Evolutionary conservation across 345 rosid genomes (phyloP).

Genomic region (Isatis tinctoria): DNA sequence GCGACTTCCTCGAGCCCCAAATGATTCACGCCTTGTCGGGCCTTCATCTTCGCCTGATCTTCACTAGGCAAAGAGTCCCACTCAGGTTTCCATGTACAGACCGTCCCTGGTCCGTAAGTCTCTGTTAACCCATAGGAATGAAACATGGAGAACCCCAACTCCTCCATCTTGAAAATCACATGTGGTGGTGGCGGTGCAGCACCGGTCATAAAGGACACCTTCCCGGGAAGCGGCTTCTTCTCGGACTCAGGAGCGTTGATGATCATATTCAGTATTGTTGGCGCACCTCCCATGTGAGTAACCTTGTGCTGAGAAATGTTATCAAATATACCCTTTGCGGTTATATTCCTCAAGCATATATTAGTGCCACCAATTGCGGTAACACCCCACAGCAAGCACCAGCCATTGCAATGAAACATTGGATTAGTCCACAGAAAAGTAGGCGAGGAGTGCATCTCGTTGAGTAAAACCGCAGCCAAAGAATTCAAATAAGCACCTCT

Average conservation of each 20-base stretch:
- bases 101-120: conserved; percentile 72
- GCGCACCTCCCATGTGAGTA: conserved; percentile 87
- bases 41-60: conserved; percentile 53
- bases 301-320: conserved; percentile 47
- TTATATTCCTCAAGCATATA: conserved; percentile 61
- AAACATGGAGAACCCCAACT: conserved; percentile 52
- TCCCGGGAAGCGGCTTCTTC: conserved; percentile 42
- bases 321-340: conserved; percentile 53
- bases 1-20: conserved; percentile 58
- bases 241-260: conserved; percentile 42
- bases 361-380: conserved; percentile 81
- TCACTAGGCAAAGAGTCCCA: conserved; percentile 55
- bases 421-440: conserved; percentile 82
- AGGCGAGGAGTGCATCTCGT: conserved; percentile 51
- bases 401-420: conserved; percentile 96
- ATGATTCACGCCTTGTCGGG: conserved; percentile 66
- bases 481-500: conserved; percentile 87
- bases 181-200: conserved; percentile 73
- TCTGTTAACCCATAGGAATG: conserved; percentile 79
- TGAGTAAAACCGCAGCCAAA: conserved; percentile 49
- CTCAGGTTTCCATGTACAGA: conserved; percentile 68
- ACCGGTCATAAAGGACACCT: conserved; percentile 53
- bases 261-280: conserved; percentile 67
- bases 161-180: conserved; percentile 57
- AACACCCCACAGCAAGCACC: conserved; percentile 87